phyloP scores from a whole-genome alignment of 805 yeast species.

The Metschnikowia henanensis region DNA sequence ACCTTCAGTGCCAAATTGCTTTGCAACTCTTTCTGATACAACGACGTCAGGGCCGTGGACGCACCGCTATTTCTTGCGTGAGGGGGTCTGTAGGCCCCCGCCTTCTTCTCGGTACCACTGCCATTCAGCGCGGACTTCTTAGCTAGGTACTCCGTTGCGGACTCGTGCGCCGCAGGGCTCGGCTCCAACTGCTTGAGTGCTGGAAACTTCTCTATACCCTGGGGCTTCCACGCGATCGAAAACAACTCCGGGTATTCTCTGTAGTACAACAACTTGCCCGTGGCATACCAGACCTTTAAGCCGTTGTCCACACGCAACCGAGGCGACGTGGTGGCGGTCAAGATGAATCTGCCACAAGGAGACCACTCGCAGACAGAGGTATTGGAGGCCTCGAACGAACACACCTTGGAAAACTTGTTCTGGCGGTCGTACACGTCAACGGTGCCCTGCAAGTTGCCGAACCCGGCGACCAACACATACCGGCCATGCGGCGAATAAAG shows the following conservation, averaged over 20 bases:
- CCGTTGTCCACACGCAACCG: constrained; percentile 96
- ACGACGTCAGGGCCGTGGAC: constrained; percentile 44
- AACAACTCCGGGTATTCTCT: constrained; percentile 81
- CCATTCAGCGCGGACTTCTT: constrained; percentile 37
- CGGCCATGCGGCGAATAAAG: constrained; percentile 93
- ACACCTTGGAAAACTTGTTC: constrained; percentile 74
- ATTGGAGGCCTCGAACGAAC: constrained; percentile 87
- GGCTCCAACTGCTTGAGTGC: constrained; percentile 48
- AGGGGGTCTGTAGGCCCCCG: constrained; percentile 96
- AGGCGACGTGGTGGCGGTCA: constrained; percentile 97
- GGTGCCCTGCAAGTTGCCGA: constrained; percentile 96
- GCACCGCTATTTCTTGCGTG: constrained; percentile 66
- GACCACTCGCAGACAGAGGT: constrained; percentile 98
- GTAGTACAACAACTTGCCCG: constrained; percentile 76
- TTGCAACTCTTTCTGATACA: constrained; percentile 57
- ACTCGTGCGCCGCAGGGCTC: constrained; percentile 67
- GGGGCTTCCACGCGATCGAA: constrained; percentile 84
- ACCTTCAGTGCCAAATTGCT: constrained; percentile 19
- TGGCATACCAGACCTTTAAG: constrained; percentile 88
- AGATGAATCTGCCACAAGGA: constrained; percentile 90
- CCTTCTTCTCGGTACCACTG: constrained; percentile 45
- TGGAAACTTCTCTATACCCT: constrained; percentile 53
- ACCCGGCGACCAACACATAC: constrained; percentile 91
- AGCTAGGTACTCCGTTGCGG: constrained; percentile 60
- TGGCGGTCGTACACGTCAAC: constrained; percentile 94